A percentile compares a stretch with the other conserved stretches of the same genome.
These are phyloP conservation scores for Termitomyces sp. DNA, from an alignment of 768 basidiomycete genomes.

Conservation along the genomic window DNA sequence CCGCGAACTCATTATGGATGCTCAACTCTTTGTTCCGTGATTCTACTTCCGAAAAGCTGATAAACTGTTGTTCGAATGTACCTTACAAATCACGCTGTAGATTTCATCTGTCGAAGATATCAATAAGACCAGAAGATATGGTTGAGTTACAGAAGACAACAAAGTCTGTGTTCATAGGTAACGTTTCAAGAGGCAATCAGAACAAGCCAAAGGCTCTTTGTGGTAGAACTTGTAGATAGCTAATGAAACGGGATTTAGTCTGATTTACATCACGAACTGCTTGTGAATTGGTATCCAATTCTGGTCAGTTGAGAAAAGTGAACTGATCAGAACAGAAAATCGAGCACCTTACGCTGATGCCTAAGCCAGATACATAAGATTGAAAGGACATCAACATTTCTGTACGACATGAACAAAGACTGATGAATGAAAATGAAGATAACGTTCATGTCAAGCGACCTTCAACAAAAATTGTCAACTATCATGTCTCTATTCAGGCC, in stretches of 20 bases:
- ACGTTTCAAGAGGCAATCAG: too few relatives aligned
- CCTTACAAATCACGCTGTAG: too few relatives aligned
- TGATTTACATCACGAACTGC: neutral
- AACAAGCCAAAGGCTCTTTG: too few relatives aligned
- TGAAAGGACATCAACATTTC: neutral
- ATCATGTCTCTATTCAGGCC: neutral
- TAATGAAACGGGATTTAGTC: neutral
- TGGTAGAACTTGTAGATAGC: too few relatives aligned
- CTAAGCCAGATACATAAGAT: neutral
- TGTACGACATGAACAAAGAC: neutral
- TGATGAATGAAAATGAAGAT: neutral
- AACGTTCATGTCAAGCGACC: neutral
- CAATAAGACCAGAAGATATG: too few relatives aligned
- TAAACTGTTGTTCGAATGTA: too few relatives aligned
- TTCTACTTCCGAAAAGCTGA: too few relatives aligned
- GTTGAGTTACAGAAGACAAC: too few relatives aligned
- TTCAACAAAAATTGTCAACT: neutral
- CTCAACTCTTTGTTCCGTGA: neutral
- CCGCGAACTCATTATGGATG: neutral
- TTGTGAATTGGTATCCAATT: neutral
- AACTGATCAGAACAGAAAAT: neutral
- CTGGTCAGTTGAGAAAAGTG: neutral
- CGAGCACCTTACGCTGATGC: neutral
- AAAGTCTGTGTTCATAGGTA: too few relatives aligned
- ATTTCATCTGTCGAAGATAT: too few relatives aligned